Conservation (phyloP, 345 rosid species). For the Bruguiera gymnorhiza region DNA sequence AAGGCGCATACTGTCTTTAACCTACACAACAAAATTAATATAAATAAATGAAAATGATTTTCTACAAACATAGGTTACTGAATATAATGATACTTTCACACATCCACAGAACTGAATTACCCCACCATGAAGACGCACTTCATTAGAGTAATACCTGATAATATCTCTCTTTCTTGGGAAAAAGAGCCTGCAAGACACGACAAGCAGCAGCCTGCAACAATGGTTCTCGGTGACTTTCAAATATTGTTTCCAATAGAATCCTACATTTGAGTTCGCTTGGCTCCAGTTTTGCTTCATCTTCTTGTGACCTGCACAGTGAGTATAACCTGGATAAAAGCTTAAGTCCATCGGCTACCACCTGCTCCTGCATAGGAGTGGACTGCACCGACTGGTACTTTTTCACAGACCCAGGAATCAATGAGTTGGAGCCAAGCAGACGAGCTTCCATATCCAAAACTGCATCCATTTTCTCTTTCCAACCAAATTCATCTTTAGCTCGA, state of each 20-base stretch:
- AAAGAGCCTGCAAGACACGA: slow-evolving; percentile 79
- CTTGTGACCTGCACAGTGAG: slow-evolving; percentile 47
- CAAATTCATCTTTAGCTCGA: slow-evolving; percentile 97
- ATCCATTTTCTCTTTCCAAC: slow-evolving; percentile 99
- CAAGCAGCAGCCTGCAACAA: slow-evolving; percentile 89
- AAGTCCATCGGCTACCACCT: slow-evolving; percentile 88
- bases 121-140: neutral
- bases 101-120: neutral
- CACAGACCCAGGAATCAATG: slow-evolving; percentile 57
- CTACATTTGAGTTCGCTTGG: slow-evolving; percentile 70
- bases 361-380: slow-evolving; percentile 75
- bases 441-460: slow-evolving; percentile 91
- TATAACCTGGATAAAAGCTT: slow-evolving; percentile 75
- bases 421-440: slow-evolving; percentile 79
- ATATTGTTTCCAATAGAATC: slow-evolving; percentile 67
- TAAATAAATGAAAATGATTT: neutral
- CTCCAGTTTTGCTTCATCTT: slow-evolving; percentile 51
- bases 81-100: neutral
- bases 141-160: slow-evolving; percentile 53
- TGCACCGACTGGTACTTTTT: slow-evolving; percentile 64
- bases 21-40: slow-evolving; percentile 34
- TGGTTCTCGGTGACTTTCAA: slow-evolving; percentile 90
- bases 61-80: too few species aligned
- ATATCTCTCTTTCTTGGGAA: slow-evolving; percentile 75
- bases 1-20: slow-evolving; percentile 90